Percentiles rank a stretch among this genome's conserved stretches.
These are phyloP conservation scores for Trichoderma citrinoviride DNA, from an alignment of 2,329 filamentous ascomycete genomes.

Conservation along the genomic window DNA sequence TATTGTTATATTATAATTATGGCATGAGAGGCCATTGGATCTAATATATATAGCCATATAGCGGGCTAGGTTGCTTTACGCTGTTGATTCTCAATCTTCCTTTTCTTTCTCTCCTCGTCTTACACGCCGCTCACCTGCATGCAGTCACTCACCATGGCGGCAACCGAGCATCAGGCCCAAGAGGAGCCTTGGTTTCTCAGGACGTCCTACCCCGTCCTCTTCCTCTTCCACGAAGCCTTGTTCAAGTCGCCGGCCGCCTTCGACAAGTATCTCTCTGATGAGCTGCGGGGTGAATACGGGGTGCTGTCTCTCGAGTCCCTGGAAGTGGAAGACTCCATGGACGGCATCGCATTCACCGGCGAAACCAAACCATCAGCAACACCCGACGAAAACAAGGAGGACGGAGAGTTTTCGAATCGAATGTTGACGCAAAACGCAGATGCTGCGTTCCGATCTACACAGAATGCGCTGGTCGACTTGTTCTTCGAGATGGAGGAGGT, in stretches of 20 bases:
- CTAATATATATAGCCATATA: neutral
- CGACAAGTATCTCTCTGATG: constrained; percentile 32
- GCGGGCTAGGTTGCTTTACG: neutral
- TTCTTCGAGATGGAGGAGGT: constrained; percentile 51
- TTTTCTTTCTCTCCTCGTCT: neutral
- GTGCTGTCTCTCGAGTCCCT: neutral
- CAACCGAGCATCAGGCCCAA: neutral
- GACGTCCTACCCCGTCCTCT: constrained; percentile 38
- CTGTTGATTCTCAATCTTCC: neutral
- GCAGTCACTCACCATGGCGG: neutral
- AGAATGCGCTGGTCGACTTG: constrained; percentile 49
- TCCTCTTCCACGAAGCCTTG: constrained; percentile 39
- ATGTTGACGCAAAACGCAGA: constrained; percentile 54
- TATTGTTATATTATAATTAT: neutral
- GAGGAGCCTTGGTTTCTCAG: constrained; percentile 40
- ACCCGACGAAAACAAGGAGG: constrained; percentile 37
- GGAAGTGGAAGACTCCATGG: constrained; percentile 37
- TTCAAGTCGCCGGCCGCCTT: constrained; percentile 35
- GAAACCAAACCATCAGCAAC: neutral
- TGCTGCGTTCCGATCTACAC: constrained; percentile 47
- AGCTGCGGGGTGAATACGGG: constrained; percentile 27
- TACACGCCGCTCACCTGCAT: neutral
- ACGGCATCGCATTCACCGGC: constrained; percentile 32
- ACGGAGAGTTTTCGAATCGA: constrained; percentile 13
- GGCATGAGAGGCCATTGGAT: neutral